A percentile compares a stretch with the other conserved stretches of the same genome.
Evolutionary conservation across 371 early-diverging fungal species (phyloP).

Genomic region (Massospora cicadina): DNA sequence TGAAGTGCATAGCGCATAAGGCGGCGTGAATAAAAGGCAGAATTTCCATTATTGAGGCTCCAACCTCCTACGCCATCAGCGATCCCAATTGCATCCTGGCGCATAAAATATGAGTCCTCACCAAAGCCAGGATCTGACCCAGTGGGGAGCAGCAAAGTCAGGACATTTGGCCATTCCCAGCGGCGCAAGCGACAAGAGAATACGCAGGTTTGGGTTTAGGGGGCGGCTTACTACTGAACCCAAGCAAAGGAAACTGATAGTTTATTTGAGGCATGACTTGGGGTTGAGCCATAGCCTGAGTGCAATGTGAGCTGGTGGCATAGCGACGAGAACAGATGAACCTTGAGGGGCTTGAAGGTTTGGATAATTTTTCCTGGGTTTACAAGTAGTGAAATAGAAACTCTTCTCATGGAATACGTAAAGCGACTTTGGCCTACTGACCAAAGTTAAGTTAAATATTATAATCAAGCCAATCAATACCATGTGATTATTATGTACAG

Average conservation of each 20-base stretch:
- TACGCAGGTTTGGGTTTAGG: background rate
- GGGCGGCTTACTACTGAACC: background rate
- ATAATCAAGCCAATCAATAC: too few species aligned
- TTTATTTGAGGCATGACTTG: background rate
- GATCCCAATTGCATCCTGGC: slow-evolving; percentile 60
- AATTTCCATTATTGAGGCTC: slow-evolving; percentile 45
- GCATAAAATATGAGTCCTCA: slow-evolving; percentile 61
- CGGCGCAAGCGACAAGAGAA: background rate
- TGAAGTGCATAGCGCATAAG: slow-evolving; percentile 78
- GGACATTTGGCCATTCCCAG: background rate
- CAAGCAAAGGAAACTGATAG: background rate
- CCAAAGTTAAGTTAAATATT: too few species aligned
- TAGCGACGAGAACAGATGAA: background rate
- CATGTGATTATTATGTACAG: too few species aligned
- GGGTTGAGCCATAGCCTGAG: background rate
- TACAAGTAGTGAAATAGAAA: background rate
- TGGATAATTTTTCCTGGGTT: background rate
- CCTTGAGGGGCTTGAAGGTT: background rate
- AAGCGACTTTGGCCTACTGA: too few species aligned
- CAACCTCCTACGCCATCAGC: slow-evolving; percentile 77
- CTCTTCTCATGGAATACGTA: background rate
- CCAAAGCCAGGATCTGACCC: slow-evolving; percentile 29
- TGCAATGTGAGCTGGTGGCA: background rate
- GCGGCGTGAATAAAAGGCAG: slow-evolving; percentile 72
- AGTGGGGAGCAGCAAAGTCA: background rate